Evolutionary conservation across 2,329 filamentous ascomycete genomes (phyloP).

Genomic region (Cryphonectria parasitica): DNA sequence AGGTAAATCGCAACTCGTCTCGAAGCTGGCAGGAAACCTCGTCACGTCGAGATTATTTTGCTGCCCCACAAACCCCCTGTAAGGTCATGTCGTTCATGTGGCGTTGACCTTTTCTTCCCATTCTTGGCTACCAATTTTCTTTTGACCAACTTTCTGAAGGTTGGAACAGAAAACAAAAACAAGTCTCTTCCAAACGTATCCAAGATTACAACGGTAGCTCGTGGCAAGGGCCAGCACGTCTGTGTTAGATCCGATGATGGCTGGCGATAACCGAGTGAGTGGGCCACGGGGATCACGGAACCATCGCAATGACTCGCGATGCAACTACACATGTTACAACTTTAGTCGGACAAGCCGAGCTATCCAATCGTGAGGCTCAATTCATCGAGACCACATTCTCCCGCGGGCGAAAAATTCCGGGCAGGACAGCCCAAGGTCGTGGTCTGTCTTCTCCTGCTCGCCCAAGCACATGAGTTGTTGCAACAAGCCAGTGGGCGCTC

Average conservation of each 20-base stretch:
- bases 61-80: no score
- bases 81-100: background rate
- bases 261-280: background rate
- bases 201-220: background rate
- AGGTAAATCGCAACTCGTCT: background rate
- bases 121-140: background rate
- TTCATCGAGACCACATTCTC: background rate
- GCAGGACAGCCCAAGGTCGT: background rate
- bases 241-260: background rate
- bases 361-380: background rate
- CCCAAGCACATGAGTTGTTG: background rate
- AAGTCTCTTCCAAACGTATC: background rate
- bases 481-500: background rate
- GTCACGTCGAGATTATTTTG: background rate
- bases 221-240: background rate
- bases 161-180: background rate
- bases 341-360: background rate
- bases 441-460: background rate
- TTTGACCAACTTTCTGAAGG: background rate
- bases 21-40: background rate
- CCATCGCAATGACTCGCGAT: background rate
- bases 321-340: slow-evolving; percentile 1
- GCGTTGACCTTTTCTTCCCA: background rate
- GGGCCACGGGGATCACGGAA: slow-evolving; percentile 12
- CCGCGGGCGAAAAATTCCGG: background rate